phyloP scores from a whole-genome alignment of 2,329 filamentous ascomycete genomes.

The Exophiala calicioides region DNA sequence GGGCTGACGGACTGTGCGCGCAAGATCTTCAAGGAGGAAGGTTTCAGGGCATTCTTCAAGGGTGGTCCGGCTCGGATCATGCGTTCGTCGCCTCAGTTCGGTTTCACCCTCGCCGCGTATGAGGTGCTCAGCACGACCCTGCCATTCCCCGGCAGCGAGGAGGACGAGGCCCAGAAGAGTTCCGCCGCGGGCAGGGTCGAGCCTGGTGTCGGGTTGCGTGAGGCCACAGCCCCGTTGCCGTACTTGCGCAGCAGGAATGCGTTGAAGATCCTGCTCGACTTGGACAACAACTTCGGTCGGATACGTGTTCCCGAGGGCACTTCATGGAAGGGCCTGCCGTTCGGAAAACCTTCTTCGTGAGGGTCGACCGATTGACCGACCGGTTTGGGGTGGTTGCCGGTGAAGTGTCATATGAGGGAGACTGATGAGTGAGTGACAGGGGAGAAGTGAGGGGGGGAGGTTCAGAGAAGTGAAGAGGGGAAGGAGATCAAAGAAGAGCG shows the following conservation, averaged over 20 bases:
- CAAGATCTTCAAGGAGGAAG: constrained; percentile 86
- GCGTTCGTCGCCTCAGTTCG: constrained; percentile 94
- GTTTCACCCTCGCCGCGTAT: constrained; percentile 94
- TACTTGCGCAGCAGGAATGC: constrained; percentile 81
- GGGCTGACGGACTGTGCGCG: constrained; percentile 80
- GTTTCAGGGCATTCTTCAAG: constrained; percentile 97
- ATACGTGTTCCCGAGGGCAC: constrained; percentile 56
- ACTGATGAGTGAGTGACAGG: too few relatives aligned
- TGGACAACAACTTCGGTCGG: constrained; percentile 90
- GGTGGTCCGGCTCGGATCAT: constrained; percentile 93
- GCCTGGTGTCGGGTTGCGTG: constrained; percentile 63
- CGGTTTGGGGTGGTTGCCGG: too few relatives aligned
- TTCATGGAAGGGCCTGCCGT: too few relatives aligned
- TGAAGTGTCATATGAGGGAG: too few relatives aligned
- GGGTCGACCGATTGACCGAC: too few relatives aligned
- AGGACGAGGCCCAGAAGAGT: constrained; percentile 53
- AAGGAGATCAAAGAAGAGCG: too few relatives aligned
- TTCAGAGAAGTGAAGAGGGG: too few relatives aligned
- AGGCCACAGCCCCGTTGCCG: constrained; percentile 64
- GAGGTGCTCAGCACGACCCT: constrained; percentile 82
- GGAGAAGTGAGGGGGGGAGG: too few relatives aligned
- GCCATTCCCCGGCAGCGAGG: constrained; percentile 69
- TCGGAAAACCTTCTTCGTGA: too few relatives aligned
- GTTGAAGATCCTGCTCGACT: constrained; percentile 89
- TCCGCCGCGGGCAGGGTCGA: constrained; percentile 59